These are phyloP conservation scores for Pleurotus cornucopiae DNA, from an alignment of 768 basidiomycete species.

Conservation along the genomic window DNA sequence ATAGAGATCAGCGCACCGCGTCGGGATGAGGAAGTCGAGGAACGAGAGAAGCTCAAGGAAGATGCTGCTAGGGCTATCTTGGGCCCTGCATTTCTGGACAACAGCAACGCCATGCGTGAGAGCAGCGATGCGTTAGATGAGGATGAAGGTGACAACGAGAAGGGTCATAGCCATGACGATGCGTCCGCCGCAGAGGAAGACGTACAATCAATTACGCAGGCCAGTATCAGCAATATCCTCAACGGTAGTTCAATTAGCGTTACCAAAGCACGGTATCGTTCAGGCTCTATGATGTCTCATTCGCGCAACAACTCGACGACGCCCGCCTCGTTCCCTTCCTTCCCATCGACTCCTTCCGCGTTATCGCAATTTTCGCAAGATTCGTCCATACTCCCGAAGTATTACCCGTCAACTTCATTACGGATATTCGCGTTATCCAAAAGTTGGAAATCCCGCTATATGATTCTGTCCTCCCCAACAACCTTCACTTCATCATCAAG, in stretches of 20 bases:
- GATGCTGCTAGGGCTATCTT: constrained; percentile 75
- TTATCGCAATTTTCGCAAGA: constrained; percentile 51
- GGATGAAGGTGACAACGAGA: constrained; percentile 34
- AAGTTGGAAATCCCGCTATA: constrained; percentile 65
- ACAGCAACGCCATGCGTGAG: constrained; percentile 25
- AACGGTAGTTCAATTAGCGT: constrained; percentile 13
- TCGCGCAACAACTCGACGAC: constrained; percentile 31
- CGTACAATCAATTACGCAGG: not conserved
- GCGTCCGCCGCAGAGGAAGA: constrained; percentile 2
- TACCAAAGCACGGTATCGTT: constrained; percentile 27
- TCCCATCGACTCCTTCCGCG: constrained; percentile 53
- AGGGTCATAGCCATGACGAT: constrained; percentile 15
- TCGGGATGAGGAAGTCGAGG: constrained; percentile 62
- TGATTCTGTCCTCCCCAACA: constrained; percentile 53
- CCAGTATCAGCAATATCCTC: not conserved
- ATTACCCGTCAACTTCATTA: constrained; percentile 62
- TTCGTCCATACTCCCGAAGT: constrained; percentile 57
- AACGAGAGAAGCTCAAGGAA: constrained; percentile 70
- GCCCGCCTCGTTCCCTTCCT: constrained; percentile 44
- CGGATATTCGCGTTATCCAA: constrained; percentile 70
- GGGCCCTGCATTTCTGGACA: constrained; percentile 40
- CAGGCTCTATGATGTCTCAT: constrained; percentile 32
- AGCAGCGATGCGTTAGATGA: constrained; percentile 21
- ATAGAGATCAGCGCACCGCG: constrained; percentile 63
- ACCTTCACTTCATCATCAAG: constrained; percentile 25